Evolutionary conservation across 257 asterid genomes (phyloP), one percentile per base, ranked within the genome.

Genomic region (Pogostemon cablin): DNA sequence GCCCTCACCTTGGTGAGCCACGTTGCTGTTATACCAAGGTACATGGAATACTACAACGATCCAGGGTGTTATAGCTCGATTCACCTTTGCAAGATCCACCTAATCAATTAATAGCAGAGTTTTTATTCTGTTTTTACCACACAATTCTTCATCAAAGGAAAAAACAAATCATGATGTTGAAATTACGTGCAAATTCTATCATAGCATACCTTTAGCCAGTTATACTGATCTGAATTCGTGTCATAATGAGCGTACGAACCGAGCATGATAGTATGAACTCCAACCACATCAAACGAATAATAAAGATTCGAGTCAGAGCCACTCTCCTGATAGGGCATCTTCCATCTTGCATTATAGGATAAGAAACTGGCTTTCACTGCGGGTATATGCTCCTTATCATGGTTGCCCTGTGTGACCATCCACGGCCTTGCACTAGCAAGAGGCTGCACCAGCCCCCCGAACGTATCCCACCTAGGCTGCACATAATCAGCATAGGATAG

Each of bases 351-450:
- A 79, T 89, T 93, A 72, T 83, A 93, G 11, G 99, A 76, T 39
- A 65, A 20, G 65, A 93, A 93, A 9, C 81, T 62, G 3, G 76
- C 80, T 60, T 75, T 72, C 34, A 93, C 2, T 3, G 82, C 32
- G 1, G 87, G 96, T 54, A 93, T 78, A 7, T 32, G 48, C 88
- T 91, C 99, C 86, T 80, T 78, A 79, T 91, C 97, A 59, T 87
- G 99, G 82, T 91, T 90, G 49, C 98, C 98, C 73, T 89, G 92
- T 0, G 97, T 89, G 72, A 93, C 99, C 99, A 93, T 91, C 97
- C 99, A 93, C 3, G 99, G 99, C 52, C 87, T 87, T 20, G 86
- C 47, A 63, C 99, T 93, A 0, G 99, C 99, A 40, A 91, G 87
- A 4, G 96, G 97, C 84, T 93, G 87, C 70, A 93, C 96, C 55